Evolutionary conservation across 805 yeast genomes (phyloP), one percentile per base, ranked within the genome.

Genomic region (Lachancea cidri): DNA sequence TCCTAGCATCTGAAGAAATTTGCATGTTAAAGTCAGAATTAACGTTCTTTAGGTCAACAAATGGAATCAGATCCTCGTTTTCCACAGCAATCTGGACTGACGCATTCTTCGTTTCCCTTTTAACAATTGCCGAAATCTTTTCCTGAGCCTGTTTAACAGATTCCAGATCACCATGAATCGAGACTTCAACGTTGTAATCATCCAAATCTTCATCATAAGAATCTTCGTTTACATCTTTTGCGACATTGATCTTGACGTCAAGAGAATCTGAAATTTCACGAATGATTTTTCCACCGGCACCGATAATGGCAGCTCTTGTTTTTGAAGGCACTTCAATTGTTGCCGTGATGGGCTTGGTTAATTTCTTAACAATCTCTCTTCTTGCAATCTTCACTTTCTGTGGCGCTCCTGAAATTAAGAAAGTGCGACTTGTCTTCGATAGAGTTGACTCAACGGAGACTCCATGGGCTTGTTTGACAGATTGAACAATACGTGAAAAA

Each of bases 381-480:
- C 81, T 83, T 43, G 94, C 96, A 35, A 64, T 67, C 41, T 69
- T 71, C 42, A 86, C 88, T 40, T 76, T 75, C 13, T 68, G 77
- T 18, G 81, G 76, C 44, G 74, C 72, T 54, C 97, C 98, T 53
- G 81, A 74, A 50, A 91, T 76, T 58, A 89, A 73, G 56, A 87
- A 87, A 19, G 93, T 84, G 66, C 96, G 81, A 59, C 79, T 81
- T 49, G 81, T 82, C 53, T 77, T 76, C 34, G 94, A 83, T 41
- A 86, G 70, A 40, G 95, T 86, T 41, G 94, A 83, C 60, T 88
- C 96, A 47, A 88, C 77, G 46, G 78, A 76, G 41, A 88, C 85
- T 35, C 72, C 66, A 29, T 52, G 54, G 27, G 70, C 64, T 44
- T 77, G 66, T 64, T 82, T 83, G 54, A 86, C 74, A 36, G 74